Conservation (phyloP, 2,329 filamentous ascomycete species). For the Neonectria hederae region DNA sequence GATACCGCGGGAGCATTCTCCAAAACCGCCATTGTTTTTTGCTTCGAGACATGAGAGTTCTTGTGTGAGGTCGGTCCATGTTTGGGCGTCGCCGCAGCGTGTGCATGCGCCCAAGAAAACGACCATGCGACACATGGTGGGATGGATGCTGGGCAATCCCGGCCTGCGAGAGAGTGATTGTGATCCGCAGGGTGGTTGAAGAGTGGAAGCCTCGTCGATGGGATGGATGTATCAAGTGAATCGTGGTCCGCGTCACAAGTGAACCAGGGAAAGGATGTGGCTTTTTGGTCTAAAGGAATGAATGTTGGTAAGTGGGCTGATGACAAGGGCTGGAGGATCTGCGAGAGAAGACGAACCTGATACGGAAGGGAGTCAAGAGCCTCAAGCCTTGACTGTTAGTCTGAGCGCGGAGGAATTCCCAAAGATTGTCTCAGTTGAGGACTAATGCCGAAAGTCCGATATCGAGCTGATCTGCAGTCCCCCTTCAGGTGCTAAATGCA, state of each 20-base stretch:
- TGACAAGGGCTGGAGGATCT: constrained; percentile 3
- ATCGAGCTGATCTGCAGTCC: constrained; percentile 1
- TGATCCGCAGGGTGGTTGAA: not conserved
- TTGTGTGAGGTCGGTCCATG: constrained; percentile 57
- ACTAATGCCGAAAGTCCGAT: not conserved
- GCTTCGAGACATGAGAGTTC: constrained; percentile 59
- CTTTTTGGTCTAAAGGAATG: constrained; percentile 2
- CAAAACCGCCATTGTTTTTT: constrained; percentile 59
- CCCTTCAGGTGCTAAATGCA: not conserved
- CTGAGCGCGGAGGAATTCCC: not conserved
- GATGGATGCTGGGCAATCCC: constrained; percentile 3
- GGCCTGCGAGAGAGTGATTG: constrained; percentile 5
- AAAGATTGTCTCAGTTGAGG: not conserved
- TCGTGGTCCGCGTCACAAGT: not conserved
- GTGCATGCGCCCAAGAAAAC: constrained; percentile 56
- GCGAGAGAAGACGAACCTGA: constrained; percentile 12
- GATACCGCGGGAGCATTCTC: constrained; percentile 54
- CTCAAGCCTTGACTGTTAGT: not conserved
- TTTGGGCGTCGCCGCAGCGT: constrained; percentile 51
- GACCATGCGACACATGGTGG: constrained; percentile 58
- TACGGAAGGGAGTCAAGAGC: not conserved
- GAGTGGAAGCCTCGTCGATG: not conserved
- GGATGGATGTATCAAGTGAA: not conserved
- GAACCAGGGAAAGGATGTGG: not conserved
- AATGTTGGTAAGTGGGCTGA: constrained; percentile 10